Conservation (phyloP, 1,284 basidiomycete species). For the Cutaneotrichosporon daszewskae region DNA sequence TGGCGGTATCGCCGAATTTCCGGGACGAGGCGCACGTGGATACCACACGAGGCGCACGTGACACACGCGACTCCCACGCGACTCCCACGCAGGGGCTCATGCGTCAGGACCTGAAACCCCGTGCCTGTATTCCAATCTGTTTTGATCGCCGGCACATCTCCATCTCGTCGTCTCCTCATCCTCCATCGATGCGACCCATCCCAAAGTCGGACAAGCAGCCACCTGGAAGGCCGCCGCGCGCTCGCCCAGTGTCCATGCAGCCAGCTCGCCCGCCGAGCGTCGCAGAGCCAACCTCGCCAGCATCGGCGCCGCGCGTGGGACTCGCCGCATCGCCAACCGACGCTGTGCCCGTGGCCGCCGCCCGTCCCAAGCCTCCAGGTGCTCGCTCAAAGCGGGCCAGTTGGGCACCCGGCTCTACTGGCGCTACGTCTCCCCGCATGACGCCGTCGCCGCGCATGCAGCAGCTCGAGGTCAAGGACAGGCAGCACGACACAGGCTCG, state of each 20-base stretch:
- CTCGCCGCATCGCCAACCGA: conserved; percentile 10
- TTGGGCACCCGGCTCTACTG: neutral
- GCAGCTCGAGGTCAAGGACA: too few species aligned
- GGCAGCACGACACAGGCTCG: neutral
- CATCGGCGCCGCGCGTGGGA: neutral
- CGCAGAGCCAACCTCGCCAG: neutral
- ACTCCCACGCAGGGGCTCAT: too few species aligned
- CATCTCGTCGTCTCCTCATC: too few species aligned
- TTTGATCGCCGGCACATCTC: too few species aligned
- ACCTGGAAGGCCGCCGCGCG: conserved; percentile 1
- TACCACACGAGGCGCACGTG: too few species aligned
- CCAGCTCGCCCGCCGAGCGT: neutral
- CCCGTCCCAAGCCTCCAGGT: conserved; percentile 11
- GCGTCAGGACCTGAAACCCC: too few species aligned
- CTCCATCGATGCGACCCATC: too few species aligned
- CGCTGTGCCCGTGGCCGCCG: neutral
- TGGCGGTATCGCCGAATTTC: too few species aligned
- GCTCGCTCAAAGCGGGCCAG: conserved; percentile 11
- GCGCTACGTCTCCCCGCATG: neutral
- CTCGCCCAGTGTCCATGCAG: neutral
- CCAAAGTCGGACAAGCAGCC: too few species aligned
- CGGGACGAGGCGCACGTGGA: too few species aligned
- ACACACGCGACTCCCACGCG: too few species aligned
- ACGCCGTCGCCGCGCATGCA: conserved; percentile 3
- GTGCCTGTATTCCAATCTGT: too few species aligned